phyloP scores from a whole-genome alignment of 2,329 filamentous ascomycete species.

The Biscogniauxia mediterranea region DNA sequence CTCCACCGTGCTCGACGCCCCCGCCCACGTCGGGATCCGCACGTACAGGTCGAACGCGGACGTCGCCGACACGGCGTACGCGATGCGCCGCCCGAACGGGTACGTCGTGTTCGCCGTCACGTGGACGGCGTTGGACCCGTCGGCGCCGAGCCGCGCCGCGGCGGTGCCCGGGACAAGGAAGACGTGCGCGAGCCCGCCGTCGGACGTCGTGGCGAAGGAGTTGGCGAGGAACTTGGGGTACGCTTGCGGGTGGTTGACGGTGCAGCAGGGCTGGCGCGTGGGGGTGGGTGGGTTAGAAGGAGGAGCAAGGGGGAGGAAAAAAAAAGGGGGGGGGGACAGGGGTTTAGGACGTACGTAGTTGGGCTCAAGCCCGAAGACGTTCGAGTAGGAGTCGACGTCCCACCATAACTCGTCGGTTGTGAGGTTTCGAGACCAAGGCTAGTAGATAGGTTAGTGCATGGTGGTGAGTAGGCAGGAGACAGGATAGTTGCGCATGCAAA shows the following conservation, averaged over 20 bases:
- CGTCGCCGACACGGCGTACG: slow-evolving; percentile 29
- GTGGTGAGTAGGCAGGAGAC: not conserved
- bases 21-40: slow-evolving; percentile 26
- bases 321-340: not conserved
- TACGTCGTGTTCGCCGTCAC: slow-evolving; percentile 47
- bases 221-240: slow-evolving; percentile 51
- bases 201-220: slow-evolving; percentile 40
- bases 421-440: slow-evolving; percentile 43
- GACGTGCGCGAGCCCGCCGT: slow-evolving; percentile 44
- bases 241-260: slow-evolving; percentile 54
- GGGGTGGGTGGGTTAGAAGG: not conserved
- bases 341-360: slow-evolving; percentile 36
- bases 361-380: slow-evolving; percentile 49
- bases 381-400: slow-evolving; percentile 42
- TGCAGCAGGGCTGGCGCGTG: slow-evolving; percentile 49
- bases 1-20: slow-evolving; percentile 6
- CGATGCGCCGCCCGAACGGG: slow-evolving; percentile 32
- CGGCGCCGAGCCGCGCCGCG: slow-evolving; percentile 35
- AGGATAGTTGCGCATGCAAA: not conserved
- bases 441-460: not conserved
- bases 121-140: slow-evolving; percentile 34
- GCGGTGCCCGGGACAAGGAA: slow-evolving; percentile 45
- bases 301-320: not conserved
- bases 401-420: slow-evolving; percentile 38
- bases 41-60: slow-evolving; percentile 26